Percentiles rank a stretch among this genome's conserved stretches.
Evolutionary conservation across 148 eudicot species (phyloP).

Genomic region (Pouteria glomerata): DNA sequence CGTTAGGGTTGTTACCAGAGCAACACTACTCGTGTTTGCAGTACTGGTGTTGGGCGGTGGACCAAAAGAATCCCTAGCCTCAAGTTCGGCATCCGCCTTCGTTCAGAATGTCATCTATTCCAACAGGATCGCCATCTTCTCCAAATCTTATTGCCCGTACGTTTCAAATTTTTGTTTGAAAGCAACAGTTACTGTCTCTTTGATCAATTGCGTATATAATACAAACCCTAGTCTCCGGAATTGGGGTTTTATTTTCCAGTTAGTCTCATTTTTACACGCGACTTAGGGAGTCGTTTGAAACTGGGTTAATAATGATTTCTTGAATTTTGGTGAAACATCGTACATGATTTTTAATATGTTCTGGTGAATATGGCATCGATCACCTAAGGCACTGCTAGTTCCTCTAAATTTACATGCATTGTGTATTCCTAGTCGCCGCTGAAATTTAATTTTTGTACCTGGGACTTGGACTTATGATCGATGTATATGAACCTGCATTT

Average conservation of each 20-base stretch:
- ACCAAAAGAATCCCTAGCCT: constrained; percentile 37
- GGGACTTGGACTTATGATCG: not conserved
- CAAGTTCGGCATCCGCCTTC: constrained; percentile 74
- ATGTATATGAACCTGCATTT: too few species aligned
- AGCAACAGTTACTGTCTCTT: too few species aligned
- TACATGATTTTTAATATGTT: not conserved
- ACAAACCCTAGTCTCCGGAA: not conserved
- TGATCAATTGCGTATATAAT: too few species aligned
- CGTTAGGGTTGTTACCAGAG: constrained; percentile 10
- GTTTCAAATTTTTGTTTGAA: not conserved
- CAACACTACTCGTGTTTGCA: not conserved
- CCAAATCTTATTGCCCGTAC: constrained; percentile 97
- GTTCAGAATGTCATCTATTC: constrained; percentile 84
- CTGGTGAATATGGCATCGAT: not conserved
- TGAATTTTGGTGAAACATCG: not conserved
- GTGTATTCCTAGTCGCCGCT: not conserved
- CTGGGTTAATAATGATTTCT: not conserved
- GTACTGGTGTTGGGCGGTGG: constrained; percentile 18
- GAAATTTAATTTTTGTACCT: not conserved
- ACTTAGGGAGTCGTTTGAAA: not conserved
- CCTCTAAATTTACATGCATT: too few species aligned
- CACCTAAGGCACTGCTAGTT: too few species aligned
- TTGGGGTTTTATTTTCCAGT: constrained; percentile 1
- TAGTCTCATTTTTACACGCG: not conserved
- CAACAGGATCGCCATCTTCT: constrained; percentile 82